A percentile compares a stretch with the other conserved stretches of the same genome.
Conservation (phyloP, 805 yeast genomes). For the Helenozyma baotianmanensis region DNA sequence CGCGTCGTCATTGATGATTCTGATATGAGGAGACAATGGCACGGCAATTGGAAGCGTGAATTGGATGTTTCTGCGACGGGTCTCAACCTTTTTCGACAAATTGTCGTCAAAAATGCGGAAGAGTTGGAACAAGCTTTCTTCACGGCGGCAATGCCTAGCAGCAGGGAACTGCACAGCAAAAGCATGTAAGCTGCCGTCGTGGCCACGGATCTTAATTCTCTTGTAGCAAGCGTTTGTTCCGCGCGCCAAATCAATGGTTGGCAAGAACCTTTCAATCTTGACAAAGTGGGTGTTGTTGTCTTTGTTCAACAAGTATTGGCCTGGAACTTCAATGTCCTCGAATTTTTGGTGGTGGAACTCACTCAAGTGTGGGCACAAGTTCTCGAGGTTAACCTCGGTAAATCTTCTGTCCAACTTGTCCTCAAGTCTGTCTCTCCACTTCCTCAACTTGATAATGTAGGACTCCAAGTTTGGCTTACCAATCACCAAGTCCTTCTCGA, state of each 20-base stretch:
- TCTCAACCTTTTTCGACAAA: slow-evolving; percentile 75
- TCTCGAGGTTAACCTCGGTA: slow-evolving; percentile 74
- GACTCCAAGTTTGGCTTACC: slow-evolving; percentile 85
- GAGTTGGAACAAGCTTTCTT: slow-evolving; percentile 88
- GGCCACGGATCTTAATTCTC: slow-evolving; percentile 84
- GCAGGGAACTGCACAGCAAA: slow-evolving; percentile 98
- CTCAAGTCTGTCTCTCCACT: slow-evolving; percentile 91
- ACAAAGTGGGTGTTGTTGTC: slow-evolving; percentile 88
- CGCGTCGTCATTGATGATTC: slow-evolving; percentile 81
- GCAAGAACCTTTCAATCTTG: slow-evolving; percentile 89
- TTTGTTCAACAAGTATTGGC: slow-evolving; percentile 85
- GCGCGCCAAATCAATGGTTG: slow-evolving; percentile 81
- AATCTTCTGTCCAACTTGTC: slow-evolving; percentile 86
- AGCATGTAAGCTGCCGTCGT: slow-evolving; percentile 86
- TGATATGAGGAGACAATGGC: slow-evolving; percentile 90
- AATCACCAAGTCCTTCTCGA: slow-evolving; percentile 84
- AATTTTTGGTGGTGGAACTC: slow-evolving; percentile 98
- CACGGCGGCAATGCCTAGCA: slow-evolving; percentile 94
- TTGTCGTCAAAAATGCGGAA: slow-evolving; percentile 85
- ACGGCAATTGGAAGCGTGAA: slow-evolving; percentile 88
- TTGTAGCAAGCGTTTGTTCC: slow-evolving; percentile 89
- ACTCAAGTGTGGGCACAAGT: slow-evolving; percentile 89
- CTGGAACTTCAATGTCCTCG: slow-evolving; percentile 96
- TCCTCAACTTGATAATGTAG: slow-evolving; percentile 75
- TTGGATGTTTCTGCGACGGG: slow-evolving; percentile 77